These are phyloP conservation scores for Xylaria sp. DNA, from an alignment of 2,329 filamentous ascomycete genomes.

Conservation along the genomic window DNA sequence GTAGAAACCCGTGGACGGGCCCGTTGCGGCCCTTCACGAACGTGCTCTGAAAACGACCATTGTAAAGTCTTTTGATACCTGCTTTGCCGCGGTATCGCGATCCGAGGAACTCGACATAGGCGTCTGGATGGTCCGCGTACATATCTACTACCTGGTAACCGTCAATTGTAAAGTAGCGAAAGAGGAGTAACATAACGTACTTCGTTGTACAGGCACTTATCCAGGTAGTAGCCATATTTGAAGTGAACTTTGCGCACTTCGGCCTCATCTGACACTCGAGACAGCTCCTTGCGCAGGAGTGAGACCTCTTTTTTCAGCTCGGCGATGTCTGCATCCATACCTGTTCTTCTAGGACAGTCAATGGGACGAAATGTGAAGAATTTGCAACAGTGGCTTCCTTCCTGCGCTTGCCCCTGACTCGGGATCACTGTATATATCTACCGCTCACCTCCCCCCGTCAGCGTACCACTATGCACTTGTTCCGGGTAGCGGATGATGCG, in stretches of 20 bases:
- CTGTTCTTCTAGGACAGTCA: constrained; percentile 10
- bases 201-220: constrained; percentile 64
- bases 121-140: constrained; percentile 58
- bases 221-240: constrained; percentile 64
- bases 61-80: constrained; percentile 58
- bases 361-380: background rate
- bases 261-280: constrained; percentile 52
- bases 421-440: constrained; percentile 20
- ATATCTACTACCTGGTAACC: constrained; percentile 50
- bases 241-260: constrained; percentile 61
- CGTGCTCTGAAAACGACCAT: constrained; percentile 54
- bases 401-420: background rate
- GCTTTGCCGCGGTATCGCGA: constrained; percentile 58
- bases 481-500: background rate
- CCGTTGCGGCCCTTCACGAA: constrained; percentile 62
- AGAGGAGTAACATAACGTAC: constrained; percentile 35
- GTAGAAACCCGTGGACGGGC: constrained; percentile 59
- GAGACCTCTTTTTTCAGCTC: constrained; percentile 46
- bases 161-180: background rate
- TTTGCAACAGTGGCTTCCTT: background rate
- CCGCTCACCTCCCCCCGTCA: background rate
- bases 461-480: background rate
- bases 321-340: constrained; percentile 45
- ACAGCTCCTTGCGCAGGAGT: constrained; percentile 44
- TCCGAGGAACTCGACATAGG: constrained; percentile 62